A percentile compares a stretch with the other conserved stretches of the same genome.
phyloP scores from a whole-genome alignment of 805 yeast species.

The Spathaspora girioi region DNA sequence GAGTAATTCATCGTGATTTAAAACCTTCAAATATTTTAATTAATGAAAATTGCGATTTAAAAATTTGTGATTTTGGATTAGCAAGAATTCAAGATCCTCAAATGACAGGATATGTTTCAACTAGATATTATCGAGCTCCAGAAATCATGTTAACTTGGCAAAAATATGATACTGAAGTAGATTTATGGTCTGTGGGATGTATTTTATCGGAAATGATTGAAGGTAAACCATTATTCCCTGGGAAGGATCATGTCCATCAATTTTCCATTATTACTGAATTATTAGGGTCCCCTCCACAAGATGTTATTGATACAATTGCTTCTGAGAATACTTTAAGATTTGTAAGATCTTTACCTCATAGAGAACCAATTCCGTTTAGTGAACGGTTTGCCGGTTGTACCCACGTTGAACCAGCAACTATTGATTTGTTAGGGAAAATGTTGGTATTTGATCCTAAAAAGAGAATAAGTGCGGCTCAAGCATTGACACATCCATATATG shows the following conservation, averaged over 20 bases:
- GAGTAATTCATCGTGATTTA: slow-evolving; percentile 85
- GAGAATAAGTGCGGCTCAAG: slow-evolving; percentile 89
- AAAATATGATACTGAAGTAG: slow-evolving; percentile 93
- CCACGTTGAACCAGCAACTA: slow-evolving; percentile 76
- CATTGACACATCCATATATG: slow-evolving; percentile 84
- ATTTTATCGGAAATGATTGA: slow-evolving; percentile 97
- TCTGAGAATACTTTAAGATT: slow-evolving; percentile 92
- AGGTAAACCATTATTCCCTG: slow-evolving; percentile 96
- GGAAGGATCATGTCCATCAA: slow-evolving; percentile 97
- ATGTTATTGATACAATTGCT: slow-evolving; percentile 93
- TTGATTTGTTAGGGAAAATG: slow-evolving; percentile 85
- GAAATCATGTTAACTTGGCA: slow-evolving; percentile 99
- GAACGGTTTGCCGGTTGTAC: slow-evolving; percentile 68
- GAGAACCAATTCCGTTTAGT: slow-evolving; percentile 86
- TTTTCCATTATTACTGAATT: slow-evolving; percentile 94
- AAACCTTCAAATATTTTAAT: slow-evolving; percentile 82
- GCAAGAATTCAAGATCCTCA: slow-evolving; percentile 98
- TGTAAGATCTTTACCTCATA: slow-evolving; percentile 87
- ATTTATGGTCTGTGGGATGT: slow-evolving; percentile 97
- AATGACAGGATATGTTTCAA: slow-evolving; percentile 97
- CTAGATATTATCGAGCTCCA: slow-evolving; percentile 95
- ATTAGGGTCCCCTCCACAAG: slow-evolving; percentile 93
- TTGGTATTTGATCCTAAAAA: slow-evolving; percentile 92
- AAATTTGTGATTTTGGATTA: slow-evolving; percentile 90
- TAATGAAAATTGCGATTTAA: slow-evolving; percentile 87